Conservation (phyloP, 208 protist species). For the Trypanosoma theileri region DNA sequence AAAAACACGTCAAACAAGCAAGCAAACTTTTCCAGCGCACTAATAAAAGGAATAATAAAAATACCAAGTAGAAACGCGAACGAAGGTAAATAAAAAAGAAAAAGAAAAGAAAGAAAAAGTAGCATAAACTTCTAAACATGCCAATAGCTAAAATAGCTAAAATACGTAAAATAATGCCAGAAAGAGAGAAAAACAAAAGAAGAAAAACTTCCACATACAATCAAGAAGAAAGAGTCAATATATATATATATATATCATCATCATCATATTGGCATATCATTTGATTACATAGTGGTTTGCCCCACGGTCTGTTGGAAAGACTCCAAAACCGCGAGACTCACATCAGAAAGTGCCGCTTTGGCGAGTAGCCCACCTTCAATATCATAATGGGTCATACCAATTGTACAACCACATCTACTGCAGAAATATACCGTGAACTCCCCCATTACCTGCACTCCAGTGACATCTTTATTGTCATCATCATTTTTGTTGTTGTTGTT, state of each 20-base stretch:
- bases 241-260: background rate
- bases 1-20: background rate
- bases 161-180: background rate
- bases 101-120: background rate
- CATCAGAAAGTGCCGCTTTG: conserved; percentile 44
- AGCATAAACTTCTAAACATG: background rate
- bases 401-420: conserved; percentile 44
- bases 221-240: background rate
- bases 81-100: conserved; percentile 3
- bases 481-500: background rate
- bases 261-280: background rate
- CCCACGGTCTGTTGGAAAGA: conserved; percentile 51
- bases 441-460: background rate
- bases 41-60: background rate
- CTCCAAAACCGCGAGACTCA: conserved; percentile 47
- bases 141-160: conserved; percentile 5
- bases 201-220: background rate
- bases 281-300: background rate
- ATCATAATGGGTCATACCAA: conserved; percentile 60
- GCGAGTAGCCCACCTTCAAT: conserved; percentile 63
- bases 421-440: conserved; percentile 62
- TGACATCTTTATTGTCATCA: background rate
- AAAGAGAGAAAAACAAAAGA: conserved; percentile 21
- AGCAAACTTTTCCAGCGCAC: background rate
- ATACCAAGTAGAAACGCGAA: background rate